Evolutionary conservation across 1,284 basidiomycete species (phyloP), one percentile per base, ranked within the genome.

Genomic region (Apiotrichum sp.): DNA sequence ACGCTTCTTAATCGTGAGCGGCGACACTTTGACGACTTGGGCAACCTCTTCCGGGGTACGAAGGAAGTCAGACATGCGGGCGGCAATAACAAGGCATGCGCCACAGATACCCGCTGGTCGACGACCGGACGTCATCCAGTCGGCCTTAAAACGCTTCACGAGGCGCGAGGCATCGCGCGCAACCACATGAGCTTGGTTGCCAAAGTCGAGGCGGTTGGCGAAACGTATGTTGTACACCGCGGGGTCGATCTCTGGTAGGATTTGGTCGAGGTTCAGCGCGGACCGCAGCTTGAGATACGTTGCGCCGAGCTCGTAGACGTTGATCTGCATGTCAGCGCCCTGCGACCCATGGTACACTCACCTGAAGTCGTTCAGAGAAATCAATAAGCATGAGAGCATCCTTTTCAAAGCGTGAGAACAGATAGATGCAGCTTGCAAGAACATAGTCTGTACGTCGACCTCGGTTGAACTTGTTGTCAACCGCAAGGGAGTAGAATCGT

Each of bases 211-310:
- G 7, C 97, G 82, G n/a, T 92, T 86, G 6, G 95, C 88, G 66
- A 98, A 99, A 39, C 96, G 89, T 32, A 89, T 88, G 66, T 98
- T 97, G 79, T 96, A 98, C 72, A 98, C 89, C 0, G 92, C 92
- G 0, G 96, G 96, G 70, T 99, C 96, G 65, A 98, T 88, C 57
- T 71, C 67, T 3, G 71, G 71, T 1, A 65, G 55, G 48, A 93
- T 84, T 7, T 96, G 82, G 48, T 74, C 70, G n/a, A 98, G 82
- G 64, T 89, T 87, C 59, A 98, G 85, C 0, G 86, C 87, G 67
- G 89, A 86, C 5, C 97, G 86, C 32, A 98, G 86, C 71, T 96
- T 91, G 49, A 98, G 85, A 70, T 98, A 99, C 1, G 89, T 95
- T 55, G 93, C 87, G 0, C 96, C 96, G 31, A 99, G 86, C 68